Base-by-base conservation (phyloP, 2,329 filamentous ascomycete genomes). In the Dryadomyces quercivorus region DNA sequence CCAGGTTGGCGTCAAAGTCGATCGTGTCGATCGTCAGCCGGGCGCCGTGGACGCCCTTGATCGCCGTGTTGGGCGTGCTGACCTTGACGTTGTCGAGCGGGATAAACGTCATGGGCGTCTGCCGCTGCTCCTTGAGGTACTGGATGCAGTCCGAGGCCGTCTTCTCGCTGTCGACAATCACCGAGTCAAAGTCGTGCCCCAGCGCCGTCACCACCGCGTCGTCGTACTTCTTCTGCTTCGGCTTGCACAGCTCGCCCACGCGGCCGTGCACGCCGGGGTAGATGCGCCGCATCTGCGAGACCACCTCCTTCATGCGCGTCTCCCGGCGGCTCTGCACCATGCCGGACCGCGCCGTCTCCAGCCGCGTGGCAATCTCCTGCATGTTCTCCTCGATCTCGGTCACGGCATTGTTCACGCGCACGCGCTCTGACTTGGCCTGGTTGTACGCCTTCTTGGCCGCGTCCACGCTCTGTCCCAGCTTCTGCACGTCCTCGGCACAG, bases 51-150 rank as follows among this genome's bases (percentile, higher is more conserved):
- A 95, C 85, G 31, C 90, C 88, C 70, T 96, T 96, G 60, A 98
- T 75, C 57, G 88, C 91, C 5, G 89, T 87, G 66, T 95, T 95
- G 56, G 93, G 81, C 12, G 88, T 84, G 66, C 88, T 91, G 65
- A 96, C 91, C 64, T 97, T 94, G 67, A 98, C 95, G 52, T 95
- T 96, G 73, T 98, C 93, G 18, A 98, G 77, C 1, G 93, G 93
- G 59, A 97, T 91, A 68, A 98, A 97, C 1, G 89, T 96, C 70
- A 93, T 88, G 56, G 91, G 88, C 7, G 86, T 81, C 53, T 87
- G 84, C 55, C 88, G 84, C 65, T 96, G 88, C 60, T 95, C 89
- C 62, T 93, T 93, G 56, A 98, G 80, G 64, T 95, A 94, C 61
- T 93, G 83, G 55, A 98, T 93, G 67, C 93, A 98, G 62, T 96